phyloP scores from a whole-genome alignment of 2,329 filamentous ascomycete species.

The Aspergillus tubingensis region DNA sequence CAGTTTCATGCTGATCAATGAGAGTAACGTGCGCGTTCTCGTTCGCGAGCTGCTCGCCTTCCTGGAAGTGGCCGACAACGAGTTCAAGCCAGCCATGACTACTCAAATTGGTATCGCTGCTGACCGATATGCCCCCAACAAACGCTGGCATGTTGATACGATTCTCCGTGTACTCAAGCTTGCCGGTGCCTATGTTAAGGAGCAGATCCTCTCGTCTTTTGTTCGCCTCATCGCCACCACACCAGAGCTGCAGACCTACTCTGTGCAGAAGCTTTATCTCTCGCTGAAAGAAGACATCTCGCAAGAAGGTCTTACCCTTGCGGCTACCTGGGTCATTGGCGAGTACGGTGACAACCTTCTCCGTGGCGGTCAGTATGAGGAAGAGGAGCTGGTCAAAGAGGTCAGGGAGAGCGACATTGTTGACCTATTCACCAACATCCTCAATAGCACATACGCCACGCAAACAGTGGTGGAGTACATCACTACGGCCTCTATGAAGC shows the following conservation, averaged over 20 bases:
- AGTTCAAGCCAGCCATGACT: slow-evolving; percentile 98
- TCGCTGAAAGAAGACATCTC: slow-evolving; percentile 95
- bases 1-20: slow-evolving; percentile 97
- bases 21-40: slow-evolving; percentile 89
- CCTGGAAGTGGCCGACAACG: slow-evolving; percentile 93
- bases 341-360: slow-evolving; percentile 94
- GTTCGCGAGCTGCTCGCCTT: slow-evolving; percentile 93
- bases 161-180: slow-evolving; percentile 92
- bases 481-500: slow-evolving; percentile 89
- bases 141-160: slow-evolving; percentile 97
- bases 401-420: slow-evolving; percentile 88
- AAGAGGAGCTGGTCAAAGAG: slow-evolving; percentile 80
- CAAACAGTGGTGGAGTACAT: slow-evolving; percentile 95
- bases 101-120: slow-evolving; percentile 97
- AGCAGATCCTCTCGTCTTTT: slow-evolving; percentile 96
- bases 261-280: slow-evolving; percentile 89
- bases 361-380: slow-evolving; percentile 85
- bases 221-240: slow-evolving; percentile 93
- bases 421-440: slow-evolving; percentile 86
- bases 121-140: slow-evolving; percentile 93
- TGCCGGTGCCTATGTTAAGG: slow-evolving; percentile 95
- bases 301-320: slow-evolving; percentile 90
- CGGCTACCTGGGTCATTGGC: slow-evolving; percentile 95
- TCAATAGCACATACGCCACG: slow-evolving; percentile 91
- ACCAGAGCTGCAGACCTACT: slow-evolving; percentile 92